Evolutionary conservation across 2,329 filamentous ascomycete genomes (phyloP), one percentile per base, ranked within the genome.

Genomic region (Arthrobotrys entomopaga): DNA sequence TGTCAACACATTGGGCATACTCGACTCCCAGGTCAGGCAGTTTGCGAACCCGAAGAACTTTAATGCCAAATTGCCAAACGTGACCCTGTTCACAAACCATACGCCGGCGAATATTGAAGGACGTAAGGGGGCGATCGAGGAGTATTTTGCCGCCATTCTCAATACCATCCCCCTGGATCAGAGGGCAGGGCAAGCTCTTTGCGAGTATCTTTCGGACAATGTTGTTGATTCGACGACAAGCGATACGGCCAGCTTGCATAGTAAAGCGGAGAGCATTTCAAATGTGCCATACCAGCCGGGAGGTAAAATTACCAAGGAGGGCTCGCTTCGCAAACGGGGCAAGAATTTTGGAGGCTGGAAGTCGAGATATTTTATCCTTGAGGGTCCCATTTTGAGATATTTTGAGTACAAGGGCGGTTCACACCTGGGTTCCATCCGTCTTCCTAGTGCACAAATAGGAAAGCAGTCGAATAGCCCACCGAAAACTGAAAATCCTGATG

Each of bases 301-400:
- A 22, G 81, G 83, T 43, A 80, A 81, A 40, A 81, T 79, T 7
- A 76, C 78, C 80, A 61, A 85, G 81, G 79, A 83, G 84, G 95
- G 95, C 7, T 99, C 98, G 81, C 84, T 99, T 57, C 98, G 95
- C 1, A 99, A 99, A 83, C 88, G 91, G 78, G 95, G 95, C 56
- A 99, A 99, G 85, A 98, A 98, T 79, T 99, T 99, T 82, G 95
- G 95, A 59, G 95, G 95, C 56, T 99, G 95, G 95, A 99, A 99
- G 82, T 93, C 93, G 10, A 83, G 87, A 38, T 89, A 87, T 79
- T 89, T 89, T 79, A 82, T 87, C 20, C 83, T 91, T 2, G 87
- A 91, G 78, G 89, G 88, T 8, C 86, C 89, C 3, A 85, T 89
- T 67, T 83, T 99, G 78, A 93, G 91, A 79, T 99, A 99, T 81